A percentile compares a stretch with the other conserved stretches of the same genome.
phyloP scores from a whole-genome alignment of 2,329 filamentous ascomycete genomes.

The Neodidymelliopsis sp. region DNA sequence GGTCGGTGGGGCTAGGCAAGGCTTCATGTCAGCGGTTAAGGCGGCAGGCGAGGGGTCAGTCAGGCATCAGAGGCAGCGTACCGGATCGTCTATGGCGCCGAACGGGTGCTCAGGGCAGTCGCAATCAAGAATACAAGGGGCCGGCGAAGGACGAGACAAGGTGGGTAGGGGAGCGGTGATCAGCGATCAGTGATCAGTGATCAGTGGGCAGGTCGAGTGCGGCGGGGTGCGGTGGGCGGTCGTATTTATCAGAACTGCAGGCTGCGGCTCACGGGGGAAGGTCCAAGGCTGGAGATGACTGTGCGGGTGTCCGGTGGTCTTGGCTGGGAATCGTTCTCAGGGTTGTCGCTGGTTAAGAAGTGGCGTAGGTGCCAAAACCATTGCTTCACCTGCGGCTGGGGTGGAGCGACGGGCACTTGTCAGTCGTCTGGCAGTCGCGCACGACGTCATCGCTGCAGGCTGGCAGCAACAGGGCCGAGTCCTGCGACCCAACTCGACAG shows the following conservation, averaged over 20 bases:
- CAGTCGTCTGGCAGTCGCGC: slow-evolving; percentile 6
- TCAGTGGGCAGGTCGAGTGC: slow-evolving; percentile 10
- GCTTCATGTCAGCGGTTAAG: slow-evolving; percentile 23
- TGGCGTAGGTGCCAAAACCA: slow-evolving; percentile 6
- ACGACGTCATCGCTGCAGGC: slow-evolving; percentile 14
- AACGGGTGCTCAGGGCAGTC: slow-evolving; percentile 2
- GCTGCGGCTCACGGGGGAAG: slow-evolving; percentile 6
- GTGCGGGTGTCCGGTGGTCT: slow-evolving; percentile 12
- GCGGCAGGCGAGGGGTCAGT: slow-evolving; percentile 1
- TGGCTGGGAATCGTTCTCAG: slow-evolving; percentile 12
- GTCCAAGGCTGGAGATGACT: slow-evolving; percentile 14
- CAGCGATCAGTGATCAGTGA: background rate
- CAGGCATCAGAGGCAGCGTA: slow-evolving; percentile 23
- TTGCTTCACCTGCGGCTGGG: slow-evolving; percentile 12
- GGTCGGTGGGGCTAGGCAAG: slow-evolving; percentile 24
- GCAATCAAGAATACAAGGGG: slow-evolving; percentile 22
- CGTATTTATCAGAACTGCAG: slow-evolving; percentile 17
- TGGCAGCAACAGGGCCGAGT: slow-evolving; percentile 14
- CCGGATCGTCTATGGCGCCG: slow-evolving; percentile 23
- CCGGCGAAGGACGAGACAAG: slow-evolving; percentile 28
- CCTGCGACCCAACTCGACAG: slow-evolving; percentile 12
- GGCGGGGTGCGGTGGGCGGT: slow-evolving; percentile 7
- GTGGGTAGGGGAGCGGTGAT: slow-evolving; percentile 10
- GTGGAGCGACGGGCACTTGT: slow-evolving; percentile 5
- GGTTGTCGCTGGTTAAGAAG: slow-evolving; percentile 14